Percentiles rank a stretch among this genome's conserved stretches.
Conservation (phyloP, 129 eudicot species). For the Saussurea involucrata region DNA sequence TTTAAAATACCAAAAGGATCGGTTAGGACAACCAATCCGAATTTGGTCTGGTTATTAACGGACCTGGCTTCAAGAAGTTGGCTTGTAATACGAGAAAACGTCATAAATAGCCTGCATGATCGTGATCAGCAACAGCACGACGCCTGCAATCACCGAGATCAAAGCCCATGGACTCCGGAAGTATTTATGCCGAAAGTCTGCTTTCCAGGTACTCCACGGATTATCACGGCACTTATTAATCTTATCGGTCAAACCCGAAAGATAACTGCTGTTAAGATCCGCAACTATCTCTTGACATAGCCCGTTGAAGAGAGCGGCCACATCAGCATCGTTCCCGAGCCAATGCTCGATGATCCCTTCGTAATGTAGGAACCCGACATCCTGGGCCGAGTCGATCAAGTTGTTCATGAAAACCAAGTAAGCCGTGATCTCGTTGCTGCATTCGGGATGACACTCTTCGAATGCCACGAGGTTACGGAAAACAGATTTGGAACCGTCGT, state of each 20-base stretch:
- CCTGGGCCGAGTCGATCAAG: constrained; percentile 49
- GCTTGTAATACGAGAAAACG: too few species aligned
- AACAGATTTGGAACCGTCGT: constrained; percentile 56
- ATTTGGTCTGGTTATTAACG: neutral
- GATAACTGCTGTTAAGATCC: constrained; percentile 72
- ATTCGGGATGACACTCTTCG: constrained; percentile 62
- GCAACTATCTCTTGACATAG: constrained; percentile 79
- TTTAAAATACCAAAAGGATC: neutral
- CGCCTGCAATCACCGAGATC: constrained; percentile 63
- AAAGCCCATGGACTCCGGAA: constrained; percentile 74
- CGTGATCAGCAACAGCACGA: constrained; percentile 51
- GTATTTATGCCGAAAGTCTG: constrained; percentile 55
- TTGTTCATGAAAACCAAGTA: constrained; percentile 70
- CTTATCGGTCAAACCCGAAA: constrained; percentile 56
- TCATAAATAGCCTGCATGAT: too few species aligned
- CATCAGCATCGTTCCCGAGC: constrained; percentile 70
- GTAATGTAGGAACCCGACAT: constrained; percentile 56
- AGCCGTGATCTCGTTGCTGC: constrained; percentile 61
- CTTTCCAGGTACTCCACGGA: constrained; percentile 72
- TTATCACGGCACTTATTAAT: constrained; percentile 46
- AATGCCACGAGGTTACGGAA: constrained; percentile 62
- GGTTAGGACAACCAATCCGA: neutral
- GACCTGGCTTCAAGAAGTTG: neutral
- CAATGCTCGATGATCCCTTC: constrained; percentile 80
- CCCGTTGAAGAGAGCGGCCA: constrained; percentile 64